A percentile compares a stretch with the other conserved stretches of the same genome.
Evolutionary conservation across 169 alveolate genomes (phyloP).

Genomic region (Theileria luwenshuni): DNA sequence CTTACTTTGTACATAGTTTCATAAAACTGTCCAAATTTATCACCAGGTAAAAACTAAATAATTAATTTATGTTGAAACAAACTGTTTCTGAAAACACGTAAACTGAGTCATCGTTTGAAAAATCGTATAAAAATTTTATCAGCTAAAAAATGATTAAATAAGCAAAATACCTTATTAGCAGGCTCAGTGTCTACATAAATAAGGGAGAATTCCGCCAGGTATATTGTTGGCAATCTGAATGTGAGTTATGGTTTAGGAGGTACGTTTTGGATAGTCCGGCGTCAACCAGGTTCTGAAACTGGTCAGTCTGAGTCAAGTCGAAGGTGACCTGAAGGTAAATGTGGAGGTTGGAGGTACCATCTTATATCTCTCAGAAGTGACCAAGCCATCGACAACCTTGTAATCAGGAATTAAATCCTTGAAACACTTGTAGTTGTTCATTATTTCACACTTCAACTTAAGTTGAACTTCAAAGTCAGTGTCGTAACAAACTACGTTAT

Average conservation of each 20-base stretch:
- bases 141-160: not conserved
- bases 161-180: not conserved
- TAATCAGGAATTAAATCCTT: slow-evolving; percentile 24
- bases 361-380: slow-evolving; percentile 25
- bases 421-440: slow-evolving; percentile 9
- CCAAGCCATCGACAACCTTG: not conserved
- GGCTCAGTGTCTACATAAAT: slow-evolving; percentile 5
- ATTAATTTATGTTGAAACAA: not conserved
- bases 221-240: not conserved
- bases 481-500: slow-evolving; percentile 44
- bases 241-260: not conserved
- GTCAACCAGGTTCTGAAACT: slow-evolving; percentile 1
- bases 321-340: not conserved
- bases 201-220: slow-evolving; percentile 2
- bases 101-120: slow-evolving; percentile 15
- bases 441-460: slow-evolving; percentile 25
- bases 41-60: not conserved
- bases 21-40: slow-evolving; percentile 1
- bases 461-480: slow-evolving; percentile 40
- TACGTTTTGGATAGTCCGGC: slow-evolving; percentile 9
- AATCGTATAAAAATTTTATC: not conserved
- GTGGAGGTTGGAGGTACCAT: slow-evolving; percentile 26
- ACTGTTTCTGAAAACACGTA: slow-evolving; percentile 5
- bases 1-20: not conserved
- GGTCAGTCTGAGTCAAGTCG: slow-evolving; percentile 1